phyloP scores from a whole-genome alignment of 805 yeast species.

The Ogataea methylovora region DNA sequence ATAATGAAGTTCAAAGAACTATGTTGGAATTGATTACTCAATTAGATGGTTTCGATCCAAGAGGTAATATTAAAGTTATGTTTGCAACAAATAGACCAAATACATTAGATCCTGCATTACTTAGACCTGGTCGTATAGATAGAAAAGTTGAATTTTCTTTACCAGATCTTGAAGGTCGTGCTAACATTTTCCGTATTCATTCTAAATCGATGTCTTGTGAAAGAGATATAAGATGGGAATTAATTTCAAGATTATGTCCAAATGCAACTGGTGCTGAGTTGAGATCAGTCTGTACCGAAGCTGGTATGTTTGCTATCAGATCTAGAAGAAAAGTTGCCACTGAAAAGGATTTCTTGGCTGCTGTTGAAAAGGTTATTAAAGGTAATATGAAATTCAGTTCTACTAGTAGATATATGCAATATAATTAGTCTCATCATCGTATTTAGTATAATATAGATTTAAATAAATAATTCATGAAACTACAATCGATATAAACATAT shows the following conservation, averaged over 20 bases:
- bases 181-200: constrained; percentile 94
- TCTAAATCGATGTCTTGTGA: constrained; percentile 97
- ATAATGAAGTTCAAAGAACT: constrained; percentile 97
- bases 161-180: constrained; percentile 97
- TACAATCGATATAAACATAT: background rate
- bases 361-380: constrained; percentile 97
- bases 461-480: background rate
- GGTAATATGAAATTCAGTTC: constrained; percentile 97
- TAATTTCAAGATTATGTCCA: constrained; percentile 94
- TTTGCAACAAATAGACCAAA: constrained; percentile 98
- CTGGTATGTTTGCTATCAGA: constrained; percentile 99
- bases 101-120: constrained; percentile 93
- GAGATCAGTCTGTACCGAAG: constrained; percentile 97
- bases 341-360: constrained; percentile 94
- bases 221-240: constrained; percentile 96
- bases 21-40: constrained; percentile 98
- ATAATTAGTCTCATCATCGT: constrained; percentile 43
- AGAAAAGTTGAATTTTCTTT: constrained; percentile 95
- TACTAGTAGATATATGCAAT: constrained; percentile 98
- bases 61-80: constrained; percentile 99
- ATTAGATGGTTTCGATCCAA: constrained; percentile 96
- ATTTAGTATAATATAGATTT: no score
- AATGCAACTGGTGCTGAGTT: constrained; percentile 98
- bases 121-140: constrained; percentile 98
- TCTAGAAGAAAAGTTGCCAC: constrained; percentile 98